Base-by-base conservation (phyloP, 306 rosid genomes). In the Mucuna pruriens region DNA sequence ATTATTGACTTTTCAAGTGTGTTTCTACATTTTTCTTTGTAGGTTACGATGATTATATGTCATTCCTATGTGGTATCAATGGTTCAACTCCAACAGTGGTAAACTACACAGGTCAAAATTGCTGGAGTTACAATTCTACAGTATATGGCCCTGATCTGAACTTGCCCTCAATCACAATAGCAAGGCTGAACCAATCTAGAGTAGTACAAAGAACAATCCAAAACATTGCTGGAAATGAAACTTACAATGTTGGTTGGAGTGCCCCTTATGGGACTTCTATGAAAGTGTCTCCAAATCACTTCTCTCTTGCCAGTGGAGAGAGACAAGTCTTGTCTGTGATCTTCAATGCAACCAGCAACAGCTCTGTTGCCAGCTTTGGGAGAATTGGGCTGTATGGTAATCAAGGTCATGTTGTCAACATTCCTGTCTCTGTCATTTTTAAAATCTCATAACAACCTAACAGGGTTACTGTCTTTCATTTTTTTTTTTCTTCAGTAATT, bases 331-430 rank as follows among this genome's bases (percentile, higher is more conserved):
- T 96, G 64, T 88, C 86, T 64, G 90, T 96, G 76, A 81, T 60
- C 74, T 66, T 96, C 0, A 96, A 85, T 29, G 92, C 97, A 23
- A 90, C 91, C 10, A 70, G 67, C 15, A 96, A 89, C 78, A 91
- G 77, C 86, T 70, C 92, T 3, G 75, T 58, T 75, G 94, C 98
- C 40, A 96, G 98, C 89, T 96, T 85, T 86, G 99, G 99, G 48
- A 96, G 98, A 84, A 90, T 96, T 83, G 94, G 98, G 16, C 89
- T 96, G 76, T 92, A 88, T 81, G 99, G 99, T 84, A 83, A 72
- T 83, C 92, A 89, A 85, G 97, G 98, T 79, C 99, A 96, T 73
- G 79, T 83, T 57, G 51, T 92, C 65, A 96, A 90, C 86, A 87
- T 96, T 87, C 99, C 99, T 55, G 77, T 96, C 51, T 83, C 98